These are phyloP conservation scores for Botrytis squamosa DNA, from an alignment of 2,329 filamentous ascomycete species.

Conservation along the genomic window DNA sequence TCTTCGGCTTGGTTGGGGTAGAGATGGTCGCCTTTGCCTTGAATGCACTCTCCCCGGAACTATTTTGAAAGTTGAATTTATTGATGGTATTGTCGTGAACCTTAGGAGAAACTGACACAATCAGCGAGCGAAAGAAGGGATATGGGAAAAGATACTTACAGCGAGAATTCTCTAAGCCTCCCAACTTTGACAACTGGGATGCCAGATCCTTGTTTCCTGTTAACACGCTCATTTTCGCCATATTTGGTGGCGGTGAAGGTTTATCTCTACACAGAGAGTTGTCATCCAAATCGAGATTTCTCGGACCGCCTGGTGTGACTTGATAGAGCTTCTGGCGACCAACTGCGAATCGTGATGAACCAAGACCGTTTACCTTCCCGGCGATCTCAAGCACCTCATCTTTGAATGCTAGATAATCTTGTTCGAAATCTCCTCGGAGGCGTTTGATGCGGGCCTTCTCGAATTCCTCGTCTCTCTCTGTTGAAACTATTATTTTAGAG, in stretches of 20 bases:
- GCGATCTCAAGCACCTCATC: neutral
- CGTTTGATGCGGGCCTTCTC: conserved; percentile 5
- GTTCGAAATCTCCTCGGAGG: neutral
- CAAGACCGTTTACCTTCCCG: conserved; percentile 5
- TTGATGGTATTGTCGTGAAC: neutral
- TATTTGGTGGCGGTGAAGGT: neutral
- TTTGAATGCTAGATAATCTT: neutral
- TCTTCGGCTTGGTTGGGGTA: neutral
- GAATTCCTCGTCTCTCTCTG: neutral
- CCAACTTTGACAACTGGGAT: neutral
- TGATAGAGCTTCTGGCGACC: neutral
- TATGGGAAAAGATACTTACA: neutral
- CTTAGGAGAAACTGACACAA: neutral
- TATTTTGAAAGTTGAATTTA: neutral
- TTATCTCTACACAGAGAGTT: conserved; percentile 7
- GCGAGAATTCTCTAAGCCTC: neutral
- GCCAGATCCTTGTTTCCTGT: neutral
- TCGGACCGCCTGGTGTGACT: conserved; percentile 10
- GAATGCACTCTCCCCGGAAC: neutral
- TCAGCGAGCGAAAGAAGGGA: neutral
- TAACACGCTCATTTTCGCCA: neutral
- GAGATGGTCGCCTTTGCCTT: neutral
- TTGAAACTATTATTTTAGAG: neutral
- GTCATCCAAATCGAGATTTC: conserved; percentile 8
- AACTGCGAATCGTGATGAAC: neutral